These are phyloP conservation scores for Coemansia sp. DNA, from an alignment of 192 early-diverging fungal genomes.

Conservation along the genomic window DNA sequence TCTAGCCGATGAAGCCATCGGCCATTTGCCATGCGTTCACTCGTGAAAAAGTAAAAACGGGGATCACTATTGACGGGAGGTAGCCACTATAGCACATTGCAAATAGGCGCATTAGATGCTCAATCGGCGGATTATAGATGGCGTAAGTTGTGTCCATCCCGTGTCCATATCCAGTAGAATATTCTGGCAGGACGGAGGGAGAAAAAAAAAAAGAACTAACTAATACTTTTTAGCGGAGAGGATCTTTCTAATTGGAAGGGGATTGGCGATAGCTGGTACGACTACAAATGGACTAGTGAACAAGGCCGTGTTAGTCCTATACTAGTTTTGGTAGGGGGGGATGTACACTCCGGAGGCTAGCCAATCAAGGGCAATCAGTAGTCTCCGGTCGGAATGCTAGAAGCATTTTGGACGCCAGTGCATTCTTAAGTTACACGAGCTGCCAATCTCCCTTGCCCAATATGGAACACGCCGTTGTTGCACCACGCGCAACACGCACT, in stretches of 20 bases:
- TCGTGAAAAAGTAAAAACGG: slow-evolving; percentile 1
- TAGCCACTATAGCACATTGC: background rate
- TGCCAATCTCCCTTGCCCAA: background rate
- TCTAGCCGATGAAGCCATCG: background rate
- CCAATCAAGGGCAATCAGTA: slow-evolving; percentile 2
- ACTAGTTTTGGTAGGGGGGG: background rate
- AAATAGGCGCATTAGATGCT: background rate
- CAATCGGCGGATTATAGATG: background rate
- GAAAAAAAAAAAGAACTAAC: background rate
- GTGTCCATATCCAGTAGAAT: background rate
- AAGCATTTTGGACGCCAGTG: background rate
- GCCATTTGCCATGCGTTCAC: background rate
- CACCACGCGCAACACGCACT: slow-evolving; percentile 11
- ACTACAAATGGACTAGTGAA: background rate
- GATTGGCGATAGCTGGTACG: background rate
- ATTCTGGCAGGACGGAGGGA: background rate
- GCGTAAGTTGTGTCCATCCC: background rate
- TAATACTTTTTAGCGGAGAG: background rate
- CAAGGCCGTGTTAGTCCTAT: background rate
- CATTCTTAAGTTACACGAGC: slow-evolving; percentile 1
- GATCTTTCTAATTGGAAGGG: background rate
- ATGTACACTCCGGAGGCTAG: background rate
- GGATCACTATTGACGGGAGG: background rate
- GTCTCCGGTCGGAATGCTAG: background rate
- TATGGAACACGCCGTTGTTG: background rate